Conservation (phyloP, 129 eudicot genomes). For the carrot (Daucus carota) region DH1_v3.0 NC_030388.2:26280501-26281000, state of each 20-base stretch:
- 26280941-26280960: background rate
- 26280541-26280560: background rate
- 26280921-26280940: background rate
- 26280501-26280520: background rate
- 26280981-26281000: slow-evolving; percentile 74
- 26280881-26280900: background rate
- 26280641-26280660: background rate
- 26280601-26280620: background rate
- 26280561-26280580: background rate
- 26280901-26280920: background rate
- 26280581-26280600: no score
- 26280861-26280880: no score
- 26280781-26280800: no score
- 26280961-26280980: slow-evolving; percentile 54
- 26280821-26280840: background rate
- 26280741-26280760: background rate
- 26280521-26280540: background rate
- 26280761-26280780: background rate
- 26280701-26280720: background rate
- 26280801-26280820: background rate
- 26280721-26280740: background rate
- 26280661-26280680: background rate
- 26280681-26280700: background rate
- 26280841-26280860: no score
- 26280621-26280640: background rate